Conservation (phyloP, 73 alveolate species). For the Tetrahymena elliotti region DNA sequence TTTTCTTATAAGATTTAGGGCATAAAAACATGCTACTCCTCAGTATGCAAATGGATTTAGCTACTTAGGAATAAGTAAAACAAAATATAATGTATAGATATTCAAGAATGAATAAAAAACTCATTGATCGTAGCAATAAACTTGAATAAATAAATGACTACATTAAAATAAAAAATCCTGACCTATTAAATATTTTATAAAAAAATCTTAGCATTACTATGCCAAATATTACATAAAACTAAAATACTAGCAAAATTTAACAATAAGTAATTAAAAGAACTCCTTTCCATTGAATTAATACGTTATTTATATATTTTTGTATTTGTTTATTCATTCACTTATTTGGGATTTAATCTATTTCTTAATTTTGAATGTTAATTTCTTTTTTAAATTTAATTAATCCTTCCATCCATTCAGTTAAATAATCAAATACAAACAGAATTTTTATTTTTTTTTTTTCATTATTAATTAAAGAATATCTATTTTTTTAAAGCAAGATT, state of each 20-base stretch:
- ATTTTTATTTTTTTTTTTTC: no score
- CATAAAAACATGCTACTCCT: not conserved
- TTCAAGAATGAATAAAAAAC: not conserved
- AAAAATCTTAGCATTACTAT: not conserved
- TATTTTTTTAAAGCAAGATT: no score
- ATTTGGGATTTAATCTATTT: not conserved
- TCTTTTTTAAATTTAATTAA: no score
- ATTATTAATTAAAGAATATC: no score
- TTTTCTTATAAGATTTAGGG: not conserved
- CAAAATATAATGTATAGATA: not conserved
- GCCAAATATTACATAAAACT: not conserved
- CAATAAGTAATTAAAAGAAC: not conserved
- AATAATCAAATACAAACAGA: not conserved
- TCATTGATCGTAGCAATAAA: not conserved
- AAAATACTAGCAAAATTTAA: not conserved
- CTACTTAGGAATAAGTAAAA: not conserved
- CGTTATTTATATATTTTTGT: no score
- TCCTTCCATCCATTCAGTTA: not conserved
- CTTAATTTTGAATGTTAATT: not conserved
- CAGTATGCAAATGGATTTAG: not conserved
- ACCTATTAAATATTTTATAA: not conserved
- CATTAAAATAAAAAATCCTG: not conserved
- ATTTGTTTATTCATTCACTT: no score
- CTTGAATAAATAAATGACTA: not conserved
- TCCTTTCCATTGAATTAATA: not conserved